Evolutionary conservation across 2,329 filamentous ascomycete genomes (phyloP).

Genomic region (Ophiostoma sp.): DNA sequence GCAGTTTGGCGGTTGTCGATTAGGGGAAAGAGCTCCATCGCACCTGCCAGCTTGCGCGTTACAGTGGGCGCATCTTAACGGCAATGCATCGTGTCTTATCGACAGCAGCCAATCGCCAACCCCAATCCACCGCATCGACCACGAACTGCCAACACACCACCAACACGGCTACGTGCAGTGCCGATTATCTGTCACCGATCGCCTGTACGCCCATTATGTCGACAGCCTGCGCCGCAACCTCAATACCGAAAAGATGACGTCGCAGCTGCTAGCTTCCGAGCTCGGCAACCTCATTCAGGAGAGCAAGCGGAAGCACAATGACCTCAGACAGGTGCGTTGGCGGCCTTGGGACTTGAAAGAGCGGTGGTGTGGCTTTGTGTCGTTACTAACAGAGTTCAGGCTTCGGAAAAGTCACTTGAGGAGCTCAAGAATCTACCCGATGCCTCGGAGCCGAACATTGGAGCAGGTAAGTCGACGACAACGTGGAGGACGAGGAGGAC

Average conservation of each 20-base stretch:
- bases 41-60: constrained; percentile 10
- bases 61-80: constrained; percentile 8
- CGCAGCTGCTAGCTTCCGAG: constrained; percentile 82
- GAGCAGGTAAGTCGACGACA: constrained; percentile 50
- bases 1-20: constrained; percentile 38
- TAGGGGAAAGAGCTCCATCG: constrained; percentile 15
- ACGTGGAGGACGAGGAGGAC: not conserved
- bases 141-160: not conserved
- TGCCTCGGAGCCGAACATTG: constrained; percentile 70
- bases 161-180: constrained; percentile 6
- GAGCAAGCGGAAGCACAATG: constrained; percentile 89
- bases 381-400: constrained; percentile 45
- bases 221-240: constrained; percentile 19
- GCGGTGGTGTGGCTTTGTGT: not conserved
- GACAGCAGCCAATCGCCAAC: not conserved
- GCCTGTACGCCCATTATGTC: constrained; percentile 22
- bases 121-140: not conserved
- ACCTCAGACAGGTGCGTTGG: constrained; percentile 65
- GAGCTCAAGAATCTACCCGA: constrained; percentile 74
- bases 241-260: constrained; percentile 62
- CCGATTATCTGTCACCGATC: not conserved
- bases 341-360: not conserved
- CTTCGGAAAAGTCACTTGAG: constrained; percentile 87
- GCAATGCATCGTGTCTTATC: constrained; percentile 14
- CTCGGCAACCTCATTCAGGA: constrained; percentile 88